Evolutionary conservation across 768 basidiomycete genomes (phyloP), one percentile per base, ranked within the genome.

Genomic region (Boletus vinaceobasis): DNA sequence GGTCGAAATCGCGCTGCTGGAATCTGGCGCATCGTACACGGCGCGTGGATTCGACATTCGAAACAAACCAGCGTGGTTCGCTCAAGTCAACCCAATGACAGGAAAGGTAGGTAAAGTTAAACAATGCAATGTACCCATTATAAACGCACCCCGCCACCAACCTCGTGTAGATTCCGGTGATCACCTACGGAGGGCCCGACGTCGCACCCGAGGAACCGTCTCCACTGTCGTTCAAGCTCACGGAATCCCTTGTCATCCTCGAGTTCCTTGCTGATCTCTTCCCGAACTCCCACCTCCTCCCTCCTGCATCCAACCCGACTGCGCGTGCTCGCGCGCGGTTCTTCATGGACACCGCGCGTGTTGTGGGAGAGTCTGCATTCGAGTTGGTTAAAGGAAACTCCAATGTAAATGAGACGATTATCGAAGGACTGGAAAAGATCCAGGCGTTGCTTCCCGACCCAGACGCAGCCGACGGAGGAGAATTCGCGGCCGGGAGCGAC

Each of bases 61-160:
- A 58, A 82, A 83, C 70, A 88, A 87, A 68, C 85, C 85, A 1
- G 79, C 77, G 50, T 87, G 85, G 85, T 87, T 84, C 61, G 73
- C 79, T 0, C 74, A 81, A 53, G 77, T 85, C 23, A 88, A 87
- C 64, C 81, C 85, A 0, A 78, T 78, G 0, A 60, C n/a, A n/a
- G n/a, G n/a, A n/a, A n/a, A n/a, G n/a, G n/a, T n/a, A n/a, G n/a
- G n/a, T n/a, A n/a, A n/a, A n/a, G n/a, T n/a, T n/a, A n/a, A n/a
- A n/a, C n/a, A n/a, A 13, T 9, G 17, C 17, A 38, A 38, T 1
- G 8, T 19, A 5, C n/a, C 19, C 43, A 6, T 10, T 27, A 27
- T 9, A 11, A 27, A 27, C 26, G 8, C 26, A 35, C 3, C 4
- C 21, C 10, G 4, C 13, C 15, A 1, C 13, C 39, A n/a, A 17